Percentiles rank a stretch among this genome's conserved stretches.
These are phyloP conservation scores for Chrysoporthe puriensis DNA, from an alignment of 2,329 filamentous ascomycete genomes.

Conservation along the genomic window DNA sequence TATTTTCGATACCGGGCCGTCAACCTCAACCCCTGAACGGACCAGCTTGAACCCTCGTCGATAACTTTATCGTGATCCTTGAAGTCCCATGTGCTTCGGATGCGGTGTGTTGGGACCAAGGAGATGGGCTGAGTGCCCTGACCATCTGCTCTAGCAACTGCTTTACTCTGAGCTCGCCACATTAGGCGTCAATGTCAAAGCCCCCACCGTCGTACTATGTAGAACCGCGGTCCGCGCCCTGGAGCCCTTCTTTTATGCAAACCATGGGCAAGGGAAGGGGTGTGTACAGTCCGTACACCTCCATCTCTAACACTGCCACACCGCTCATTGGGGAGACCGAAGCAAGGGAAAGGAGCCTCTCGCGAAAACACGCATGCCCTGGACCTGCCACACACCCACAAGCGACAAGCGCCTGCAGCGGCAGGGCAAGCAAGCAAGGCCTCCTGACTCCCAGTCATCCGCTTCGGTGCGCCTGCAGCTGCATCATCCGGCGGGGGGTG, in stretches of 20 bases:
- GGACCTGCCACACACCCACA: neutral
- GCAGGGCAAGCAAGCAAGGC: neutral
- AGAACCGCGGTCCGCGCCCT: neutral
- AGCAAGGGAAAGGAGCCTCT: slow-evolving; percentile 14
- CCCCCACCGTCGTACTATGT: neutral
- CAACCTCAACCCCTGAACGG: neutral
- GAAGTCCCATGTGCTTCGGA: neutral
- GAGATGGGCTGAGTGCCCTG: neutral
- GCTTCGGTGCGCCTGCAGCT: slow-evolving; percentile 23
- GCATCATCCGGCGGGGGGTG: slow-evolving; percentile 15
- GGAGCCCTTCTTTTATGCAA: slow-evolving; percentile 1
- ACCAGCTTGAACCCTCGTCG: neutral
- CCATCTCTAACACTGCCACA: slow-evolving; percentile 23
- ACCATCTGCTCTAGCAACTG: neutral
- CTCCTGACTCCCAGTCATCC: neutral
- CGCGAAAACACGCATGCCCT: slow-evolving; percentile 4
- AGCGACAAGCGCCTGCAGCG: slow-evolving; percentile 20
- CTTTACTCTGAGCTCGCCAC: neutral
- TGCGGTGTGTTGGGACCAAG: neutral
- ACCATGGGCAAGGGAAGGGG: neutral
- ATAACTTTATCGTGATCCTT: slow-evolving; percentile 6
- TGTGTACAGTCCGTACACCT: neutral
- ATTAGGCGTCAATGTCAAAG: slow-evolving; percentile 2
- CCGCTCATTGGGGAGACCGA: slow-evolving; percentile 22
- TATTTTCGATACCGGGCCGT: slow-evolving; percentile 18